Conservation (phyloP, 192 early-diverging fungal species). For the Linderina pennispora region DNA sequence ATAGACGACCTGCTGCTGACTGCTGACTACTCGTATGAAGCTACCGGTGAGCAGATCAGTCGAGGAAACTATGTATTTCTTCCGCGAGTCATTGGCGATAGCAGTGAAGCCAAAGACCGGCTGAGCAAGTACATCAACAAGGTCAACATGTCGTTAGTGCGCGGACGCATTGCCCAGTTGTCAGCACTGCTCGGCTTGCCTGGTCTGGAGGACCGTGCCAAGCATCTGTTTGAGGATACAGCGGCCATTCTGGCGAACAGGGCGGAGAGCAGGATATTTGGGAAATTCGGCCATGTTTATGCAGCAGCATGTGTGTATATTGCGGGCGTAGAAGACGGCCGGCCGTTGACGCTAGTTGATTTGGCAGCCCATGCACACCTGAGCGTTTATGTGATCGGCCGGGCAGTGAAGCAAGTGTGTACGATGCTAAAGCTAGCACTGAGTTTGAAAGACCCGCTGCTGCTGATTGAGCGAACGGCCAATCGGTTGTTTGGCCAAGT, state of each 20-base stretch:
- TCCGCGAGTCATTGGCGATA: background rate
- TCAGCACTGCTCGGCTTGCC: slow-evolving; percentile 1
- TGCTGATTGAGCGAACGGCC: slow-evolving; percentile 14
- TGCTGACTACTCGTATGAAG: slow-evolving; percentile 5
- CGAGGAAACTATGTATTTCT: slow-evolving; percentile 5
- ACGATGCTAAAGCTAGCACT: slow-evolving; percentile 1
- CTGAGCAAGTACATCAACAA: slow-evolving; percentile 17
- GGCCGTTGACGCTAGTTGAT: slow-evolving; percentile 8
- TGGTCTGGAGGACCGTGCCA: slow-evolving; percentile 7
- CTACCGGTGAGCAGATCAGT: background rate
- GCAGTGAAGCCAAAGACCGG: slow-evolving; percentile 2
- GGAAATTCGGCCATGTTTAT: background rate
- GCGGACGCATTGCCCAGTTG: background rate
- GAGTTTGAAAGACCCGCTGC: slow-evolving; percentile 9
- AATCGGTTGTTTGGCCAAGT: slow-evolving; percentile 15
- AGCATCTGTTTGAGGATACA: slow-evolving; percentile 13
- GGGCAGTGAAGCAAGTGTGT: slow-evolving; percentile 4
- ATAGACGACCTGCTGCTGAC: slow-evolving; percentile 9
- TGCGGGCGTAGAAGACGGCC: slow-evolving; percentile 11
- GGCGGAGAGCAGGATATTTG: slow-evolving; percentile 8
- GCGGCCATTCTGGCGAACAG: background rate
- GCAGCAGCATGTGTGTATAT: slow-evolving; percentile 22
- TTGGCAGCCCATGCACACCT: slow-evolving; percentile 4
- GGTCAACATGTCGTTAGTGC: slow-evolving; percentile 3
- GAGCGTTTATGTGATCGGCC: slow-evolving; percentile 16